Evolutionary conservation across 768 basidiomycete genomes (phyloP), one percentile per base, ranked within the genome.

Genomic region (Amanita subjunquillea): DNA sequence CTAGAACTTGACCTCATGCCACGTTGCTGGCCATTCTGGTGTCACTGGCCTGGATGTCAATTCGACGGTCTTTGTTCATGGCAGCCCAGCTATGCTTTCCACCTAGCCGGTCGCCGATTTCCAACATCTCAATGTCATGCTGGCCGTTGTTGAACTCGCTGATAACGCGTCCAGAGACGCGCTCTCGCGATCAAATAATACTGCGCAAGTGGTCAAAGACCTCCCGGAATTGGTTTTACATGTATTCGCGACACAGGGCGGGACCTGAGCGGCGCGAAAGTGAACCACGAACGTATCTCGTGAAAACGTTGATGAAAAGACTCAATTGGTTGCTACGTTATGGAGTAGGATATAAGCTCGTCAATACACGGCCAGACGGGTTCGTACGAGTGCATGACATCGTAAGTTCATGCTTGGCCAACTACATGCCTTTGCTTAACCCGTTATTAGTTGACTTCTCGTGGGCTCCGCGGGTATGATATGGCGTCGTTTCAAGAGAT

Each of bases 321-420:
- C 27, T 34, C 22, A n/a, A 37, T 20, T 89, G 80, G 71, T 66
- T 91, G n/a, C 73, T 91, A 12, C 76, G 87, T 5, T 86, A 91
- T 60, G 85, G 84, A 0, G 83, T 86, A 10, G 69, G 71, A 49
- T 74, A 75, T 34, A 77, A 82, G 49, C 70, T 74, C 1, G 58
- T 91, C 6, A 59, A 65, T n/a, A 77, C 90, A 59, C 78, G 87
- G 2, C 64, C 78, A 12, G 91, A 93, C 54, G 91, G 91, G 1
- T 93, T 80, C 62, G 78, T 85, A 23, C 76, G 75, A 47, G 78
- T 92, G 6, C 64, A 72, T 12, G 86, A 90, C 44, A 67, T 92
- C 52, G 91, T 92, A 61, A 58, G 85, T 70, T 34, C 32, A 9
- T 32, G 17, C 22, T 23, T 43, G 13, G 36, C 30, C 20, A 46